Conservation (phyloP, 2,329 filamentous ascomycete species). For the Acrocalymma vagum region DNA sequence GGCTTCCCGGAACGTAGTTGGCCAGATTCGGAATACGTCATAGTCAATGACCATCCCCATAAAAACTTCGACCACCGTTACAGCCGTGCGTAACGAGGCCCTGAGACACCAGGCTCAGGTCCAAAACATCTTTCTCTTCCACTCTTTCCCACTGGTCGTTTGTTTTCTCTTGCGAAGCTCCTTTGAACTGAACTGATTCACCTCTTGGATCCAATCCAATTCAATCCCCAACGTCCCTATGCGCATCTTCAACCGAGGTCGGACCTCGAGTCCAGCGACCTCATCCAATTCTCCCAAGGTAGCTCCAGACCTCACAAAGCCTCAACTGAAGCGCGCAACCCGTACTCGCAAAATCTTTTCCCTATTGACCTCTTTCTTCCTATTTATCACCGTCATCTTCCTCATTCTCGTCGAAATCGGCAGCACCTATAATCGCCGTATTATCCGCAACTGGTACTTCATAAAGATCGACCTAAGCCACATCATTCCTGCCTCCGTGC, state of each 20-base stretch:
- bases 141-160: conserved; percentile 5
- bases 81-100: conserved; percentile 18
- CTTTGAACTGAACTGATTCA: background rate
- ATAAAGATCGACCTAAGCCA: conserved; percentile 84
- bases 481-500: conserved; percentile 77
- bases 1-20: too few relatives aligned
- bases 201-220: background rate
- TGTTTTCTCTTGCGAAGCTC: background rate
- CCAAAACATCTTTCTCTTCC: conserved; percentile 4
- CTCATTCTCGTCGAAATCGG: conserved; percentile 83
- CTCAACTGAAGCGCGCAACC: conserved; percentile 49
- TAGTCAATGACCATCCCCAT: conserved; percentile 15
- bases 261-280: conserved; percentile 20
- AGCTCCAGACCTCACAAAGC: conserved; percentile 40
- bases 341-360: conserved; percentile 68
- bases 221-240: conserved; percentile 9
- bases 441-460: conserved; percentile 79
- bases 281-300: conserved; percentile 21
- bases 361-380: conserved; percentile 71
- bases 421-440: conserved; percentile 69
- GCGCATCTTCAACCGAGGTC: conserved; percentile 35
- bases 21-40: too few relatives aligned
- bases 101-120: conserved; percentile 10
- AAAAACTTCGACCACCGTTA: conserved; percentile 17
- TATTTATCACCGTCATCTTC: conserved; percentile 79